phyloP scores from a whole-genome alignment of 1,139 yeast species.

The Candida frijolesensis region DNA sequence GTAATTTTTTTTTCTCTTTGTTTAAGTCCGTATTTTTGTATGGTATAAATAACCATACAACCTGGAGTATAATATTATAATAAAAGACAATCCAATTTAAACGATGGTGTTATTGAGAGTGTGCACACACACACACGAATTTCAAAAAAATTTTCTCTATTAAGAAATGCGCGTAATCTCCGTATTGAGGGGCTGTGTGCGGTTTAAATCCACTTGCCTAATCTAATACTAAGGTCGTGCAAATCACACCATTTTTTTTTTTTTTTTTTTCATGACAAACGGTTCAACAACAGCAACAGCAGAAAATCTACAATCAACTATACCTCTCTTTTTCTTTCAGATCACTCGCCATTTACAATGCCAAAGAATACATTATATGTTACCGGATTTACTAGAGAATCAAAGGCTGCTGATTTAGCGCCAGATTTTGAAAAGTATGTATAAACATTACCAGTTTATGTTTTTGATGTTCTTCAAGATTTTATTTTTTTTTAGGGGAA shows the following conservation, averaged over 20 bases:
- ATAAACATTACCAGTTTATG: constrained; percentile 12
- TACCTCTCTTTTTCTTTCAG: neutral
- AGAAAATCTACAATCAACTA: neutral
- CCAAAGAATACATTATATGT: constrained; percentile 62
- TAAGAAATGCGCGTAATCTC: neutral
- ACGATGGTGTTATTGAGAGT: neutral
- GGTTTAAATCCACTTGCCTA: neutral
- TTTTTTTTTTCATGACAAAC: neutral
- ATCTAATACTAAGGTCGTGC: neutral
- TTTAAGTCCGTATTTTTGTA: neutral
- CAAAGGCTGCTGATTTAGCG: constrained; percentile 68
- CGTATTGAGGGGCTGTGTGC: constrained; percentile 1
- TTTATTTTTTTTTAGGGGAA: constrained; percentile 1
- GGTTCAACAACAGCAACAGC: neutral
- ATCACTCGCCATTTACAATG: constrained; percentile 27
- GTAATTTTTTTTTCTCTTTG: neutral
- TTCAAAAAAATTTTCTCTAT: neutral
- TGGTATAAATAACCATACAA: neutral
- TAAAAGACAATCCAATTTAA: no score
- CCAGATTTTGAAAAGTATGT: constrained; percentile 71
- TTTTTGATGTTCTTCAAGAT: constrained; percentile 4
- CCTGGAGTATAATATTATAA: neutral
- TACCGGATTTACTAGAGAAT: constrained; percentile 61
- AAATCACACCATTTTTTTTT: neutral
- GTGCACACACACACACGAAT: neutral